These are phyloP conservation scores for Stropharia rugosoannulata DNA, from an alignment of 768 basidiomycete genomes.

Conservation along the genomic window DNA sequence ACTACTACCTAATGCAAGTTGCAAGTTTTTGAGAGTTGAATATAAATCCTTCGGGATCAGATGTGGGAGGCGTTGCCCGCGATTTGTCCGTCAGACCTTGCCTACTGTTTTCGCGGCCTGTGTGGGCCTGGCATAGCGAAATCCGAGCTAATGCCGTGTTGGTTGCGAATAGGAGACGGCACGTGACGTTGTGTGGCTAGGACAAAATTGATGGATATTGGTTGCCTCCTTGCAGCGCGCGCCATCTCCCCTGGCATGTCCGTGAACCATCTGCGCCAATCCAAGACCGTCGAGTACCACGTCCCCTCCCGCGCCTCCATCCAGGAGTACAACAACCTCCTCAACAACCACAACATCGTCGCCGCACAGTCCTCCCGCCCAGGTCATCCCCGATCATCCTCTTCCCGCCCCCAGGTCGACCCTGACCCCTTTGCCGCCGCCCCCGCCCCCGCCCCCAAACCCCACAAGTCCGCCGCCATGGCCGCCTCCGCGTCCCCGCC, in stretches of 20 bases:
- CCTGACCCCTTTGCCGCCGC: slow-evolving; percentile 59
- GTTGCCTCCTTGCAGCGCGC: background rate
- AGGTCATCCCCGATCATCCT: slow-evolving; percentile 14
- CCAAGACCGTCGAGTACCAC: slow-evolving; percentile 76
- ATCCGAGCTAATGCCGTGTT: background rate
- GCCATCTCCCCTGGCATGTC: slow-evolving; percentile 3
- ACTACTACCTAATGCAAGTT: too few species aligned
- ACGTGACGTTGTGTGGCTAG: background rate
- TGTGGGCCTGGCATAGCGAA: too few species aligned
- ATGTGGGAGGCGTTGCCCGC: too few species aligned
- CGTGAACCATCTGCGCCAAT: slow-evolving; percentile 40
- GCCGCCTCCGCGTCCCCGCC: slow-evolving; percentile 54
- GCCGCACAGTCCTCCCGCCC: slow-evolving; percentile 36
- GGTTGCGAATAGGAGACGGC: background rate
- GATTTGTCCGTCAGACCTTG: too few species aligned
- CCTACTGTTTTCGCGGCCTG: too few species aligned
- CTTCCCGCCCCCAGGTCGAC: slow-evolving; percentile 37
- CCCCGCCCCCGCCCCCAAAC: slow-evolving; percentile 24
- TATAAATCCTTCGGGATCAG: too few species aligned
- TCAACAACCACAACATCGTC: slow-evolving; percentile 61
- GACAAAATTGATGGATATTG: background rate
- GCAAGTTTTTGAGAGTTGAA: too few species aligned
- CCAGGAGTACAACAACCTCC: slow-evolving; percentile 74
- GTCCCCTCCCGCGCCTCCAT: slow-evolving; percentile 73
- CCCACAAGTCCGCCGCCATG: slow-evolving; percentile 32